Percentiles rank a stretch among this genome's conserved stretches.
These are phyloP conservation scores for Alternaria gansuensis DNA, from an alignment of 2,329 filamentous ascomycete species.

Conservation along the genomic window DNA sequence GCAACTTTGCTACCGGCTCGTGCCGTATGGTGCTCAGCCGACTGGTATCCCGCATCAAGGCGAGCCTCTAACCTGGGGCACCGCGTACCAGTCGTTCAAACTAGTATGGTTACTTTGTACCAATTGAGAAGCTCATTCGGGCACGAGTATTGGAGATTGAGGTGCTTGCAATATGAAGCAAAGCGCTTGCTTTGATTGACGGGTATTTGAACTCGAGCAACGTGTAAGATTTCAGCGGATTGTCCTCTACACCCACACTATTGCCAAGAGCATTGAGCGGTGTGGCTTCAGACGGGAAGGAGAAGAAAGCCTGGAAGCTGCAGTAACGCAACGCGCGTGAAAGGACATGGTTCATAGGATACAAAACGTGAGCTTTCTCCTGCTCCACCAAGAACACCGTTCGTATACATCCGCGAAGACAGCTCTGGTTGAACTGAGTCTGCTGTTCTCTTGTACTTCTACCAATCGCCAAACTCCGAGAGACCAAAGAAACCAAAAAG, in stretches of 20 bases:
- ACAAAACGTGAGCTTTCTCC: constrained; percentile 1
- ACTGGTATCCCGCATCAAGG: constrained; percentile 8
- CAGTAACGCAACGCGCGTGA: background rate
- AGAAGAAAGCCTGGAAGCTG: background rate
- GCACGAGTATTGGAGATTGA: background rate
- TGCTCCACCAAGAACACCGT: background rate
- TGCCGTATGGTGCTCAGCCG: constrained; percentile 22
- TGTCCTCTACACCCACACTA: background rate
- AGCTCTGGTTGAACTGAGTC: constrained; percentile 8
- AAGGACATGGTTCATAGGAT: background rate
- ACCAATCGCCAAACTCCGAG: constrained; percentile 10
- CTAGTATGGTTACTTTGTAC: background rate
- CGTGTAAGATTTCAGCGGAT: background rate
- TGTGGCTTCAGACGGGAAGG: background rate
- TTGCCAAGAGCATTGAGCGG: constrained; percentile 3
- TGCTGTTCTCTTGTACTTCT: constrained; percentile 1
- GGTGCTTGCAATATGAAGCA: background rate
- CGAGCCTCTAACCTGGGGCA: background rate
- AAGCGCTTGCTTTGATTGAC: constrained; percentile 1
- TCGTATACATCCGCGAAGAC: background rate
- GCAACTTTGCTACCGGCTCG: constrained; percentile 14
- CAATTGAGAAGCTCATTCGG: constrained; percentile 1
- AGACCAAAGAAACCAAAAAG: background rate
- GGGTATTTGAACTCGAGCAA: background rate
- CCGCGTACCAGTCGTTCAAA: background rate